These are phyloP conservation scores for Kurtzmaniella quercitrusa DNA, from an alignment of 1,139 yeast genomes.

Conservation along the genomic window DNA sequence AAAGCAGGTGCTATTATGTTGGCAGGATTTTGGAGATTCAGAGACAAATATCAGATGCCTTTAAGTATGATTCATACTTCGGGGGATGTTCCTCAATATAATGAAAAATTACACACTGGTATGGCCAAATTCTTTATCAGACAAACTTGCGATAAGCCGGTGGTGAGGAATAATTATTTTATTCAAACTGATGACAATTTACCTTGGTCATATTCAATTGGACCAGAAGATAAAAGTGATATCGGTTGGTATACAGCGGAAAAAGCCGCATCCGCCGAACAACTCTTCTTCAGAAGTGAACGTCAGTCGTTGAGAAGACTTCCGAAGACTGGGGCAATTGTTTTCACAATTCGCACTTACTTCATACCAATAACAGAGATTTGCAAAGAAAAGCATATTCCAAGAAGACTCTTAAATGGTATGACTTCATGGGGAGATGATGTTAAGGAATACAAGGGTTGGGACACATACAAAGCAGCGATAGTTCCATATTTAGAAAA, in stretches of 20 bases:
- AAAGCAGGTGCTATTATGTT: conserved; percentile 59
- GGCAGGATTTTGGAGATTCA: conserved; percentile 64
- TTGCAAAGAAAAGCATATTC: conserved; percentile 56
- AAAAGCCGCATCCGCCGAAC: conserved; percentile 40
- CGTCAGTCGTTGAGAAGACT: conserved; percentile 66
- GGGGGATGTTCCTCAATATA: conserved; percentile 65
- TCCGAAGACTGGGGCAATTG: conserved; percentile 56
- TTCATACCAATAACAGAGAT: conserved; percentile 52
- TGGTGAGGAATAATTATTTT: conserved; percentile 63
- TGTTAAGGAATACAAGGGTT: conserved; percentile 59
- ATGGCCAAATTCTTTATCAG: conserved; percentile 64
- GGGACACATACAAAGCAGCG: conserved; percentile 47
- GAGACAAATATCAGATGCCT: conserved; percentile 53
- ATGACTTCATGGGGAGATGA: conserved; percentile 56
- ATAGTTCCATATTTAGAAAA: conserved; percentile 52
- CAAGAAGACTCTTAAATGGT: conserved; percentile 55
- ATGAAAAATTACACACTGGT: conserved; percentile 52
- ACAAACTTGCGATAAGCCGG: conserved; percentile 52
- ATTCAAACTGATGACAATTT: conserved; percentile 59
- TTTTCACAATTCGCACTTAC: conserved; percentile 63
- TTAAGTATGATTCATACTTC: conserved; percentile 54
- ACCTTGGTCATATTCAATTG: conserved; percentile 64
- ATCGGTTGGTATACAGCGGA: conserved; percentile 61
- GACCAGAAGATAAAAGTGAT: conserved; percentile 46
- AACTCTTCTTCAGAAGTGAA: conserved; percentile 58